Conservation (phyloP, 192 early-diverging fungal species). For the Coemansia sp. region DNA sequence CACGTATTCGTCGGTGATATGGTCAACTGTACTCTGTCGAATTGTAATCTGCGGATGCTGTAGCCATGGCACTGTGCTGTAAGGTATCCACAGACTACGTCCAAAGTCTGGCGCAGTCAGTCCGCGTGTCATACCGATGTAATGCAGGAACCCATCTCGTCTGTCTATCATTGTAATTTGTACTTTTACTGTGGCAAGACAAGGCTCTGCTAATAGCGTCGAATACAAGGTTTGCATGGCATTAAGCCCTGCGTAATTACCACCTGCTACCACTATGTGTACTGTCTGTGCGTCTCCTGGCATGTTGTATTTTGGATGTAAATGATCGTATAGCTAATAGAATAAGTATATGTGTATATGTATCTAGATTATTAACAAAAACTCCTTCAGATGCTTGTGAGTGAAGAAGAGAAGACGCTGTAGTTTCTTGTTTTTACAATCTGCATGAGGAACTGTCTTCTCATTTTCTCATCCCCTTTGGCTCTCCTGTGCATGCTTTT, state of each 20-base stretch:
- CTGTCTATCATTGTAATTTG: slow-evolving; percentile 59
- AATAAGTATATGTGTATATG: neutral
- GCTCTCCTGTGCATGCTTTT: too few relatives aligned
- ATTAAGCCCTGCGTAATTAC: slow-evolving; percentile 48
- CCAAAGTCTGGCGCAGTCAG: slow-evolving; percentile 53
- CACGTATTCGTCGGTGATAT: slow-evolving; percentile 37
- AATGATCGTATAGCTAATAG: too few relatives aligned
- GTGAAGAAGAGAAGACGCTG: too few relatives aligned
- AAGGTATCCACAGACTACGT: slow-evolving; percentile 55
- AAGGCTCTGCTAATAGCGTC: slow-evolving; percentile 17
- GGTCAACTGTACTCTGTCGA: slow-evolving; percentile 36
- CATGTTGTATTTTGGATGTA: too few relatives aligned
- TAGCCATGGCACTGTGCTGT: slow-evolving; percentile 38
- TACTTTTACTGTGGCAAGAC: neutral
- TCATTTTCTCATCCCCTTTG: too few relatives aligned
- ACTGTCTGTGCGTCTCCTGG: neutral
- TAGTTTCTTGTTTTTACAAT: too few relatives aligned
- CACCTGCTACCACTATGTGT: slow-evolving; percentile 36
- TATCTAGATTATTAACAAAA: neutral
- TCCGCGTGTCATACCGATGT: slow-evolving; percentile 53
- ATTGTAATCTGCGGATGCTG: slow-evolving; percentile 40
- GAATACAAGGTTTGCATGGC: slow-evolving; percentile 27
- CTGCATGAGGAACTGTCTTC: too few relatives aligned
- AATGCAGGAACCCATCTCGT: slow-evolving; percentile 58
- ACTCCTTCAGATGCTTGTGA: neutral